Evolutionary conservation across 768 basidiomycete species (phyloP), one percentile per base, ranked within the genome.

Genomic region (Russula vinacea): DNA sequence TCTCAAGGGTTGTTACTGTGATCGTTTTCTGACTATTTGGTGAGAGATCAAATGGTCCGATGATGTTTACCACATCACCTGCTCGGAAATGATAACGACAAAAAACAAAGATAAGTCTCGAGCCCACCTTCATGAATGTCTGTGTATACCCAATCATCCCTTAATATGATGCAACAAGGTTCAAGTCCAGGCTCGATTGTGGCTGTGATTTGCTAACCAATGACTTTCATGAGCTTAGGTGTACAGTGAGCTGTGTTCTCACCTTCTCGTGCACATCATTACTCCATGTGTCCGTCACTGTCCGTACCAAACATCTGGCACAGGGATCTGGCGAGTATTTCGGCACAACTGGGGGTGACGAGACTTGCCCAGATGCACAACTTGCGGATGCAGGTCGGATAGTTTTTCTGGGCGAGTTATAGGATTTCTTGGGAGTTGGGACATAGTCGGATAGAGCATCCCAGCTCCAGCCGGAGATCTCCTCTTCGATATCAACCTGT

Each of bases 11-110:
- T 2, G 84, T 85, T 52, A 97, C 80, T 1, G 76, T 73, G 35
- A 92, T 88, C 3, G 74, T 69, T 56, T 55, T 56, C 51, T 67
- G 37, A 17, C 60, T 56, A 8, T 74, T 52, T 2, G 70, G 62
- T 37, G 68, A 76, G 72, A 37, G 64, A 37, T 58, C 47, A 69
- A 75, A 78, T 5, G 68, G 49, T 14, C 90, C 90, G 42, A 96
- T 78, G 56, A 93, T 78, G 73, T 96, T 96, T 67, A 95, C 76
- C 42, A 80, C 81, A 72, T 98, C 95, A 66, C 88, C 93, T 90
- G 71, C 2, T 39, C 29, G 13, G n/a, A 32, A 56, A 24, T 54
- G 29, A 45, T 49, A 56, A 3, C 24, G 50, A 19, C 39, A 17
- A 37, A 16, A 40, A 33, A 22, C 52, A 39, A 60, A 33, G 37